phyloP scores from a whole-genome alignment of 2,329 filamentous ascomycete genomes.

The Ciborinia camelliae region DNA sequence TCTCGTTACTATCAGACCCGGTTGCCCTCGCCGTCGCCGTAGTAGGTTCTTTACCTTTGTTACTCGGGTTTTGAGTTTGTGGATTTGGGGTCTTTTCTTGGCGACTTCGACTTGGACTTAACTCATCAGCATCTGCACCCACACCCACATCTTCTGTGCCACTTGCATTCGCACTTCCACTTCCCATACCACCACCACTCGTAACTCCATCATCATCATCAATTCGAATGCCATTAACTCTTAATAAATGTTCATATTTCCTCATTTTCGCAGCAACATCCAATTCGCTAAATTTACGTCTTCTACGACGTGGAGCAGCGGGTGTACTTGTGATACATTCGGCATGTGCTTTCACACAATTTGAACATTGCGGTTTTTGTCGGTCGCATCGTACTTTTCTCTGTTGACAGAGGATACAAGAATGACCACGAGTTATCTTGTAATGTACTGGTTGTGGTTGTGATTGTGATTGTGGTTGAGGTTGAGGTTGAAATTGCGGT shows the following conservation, averaged over 20 bases:
- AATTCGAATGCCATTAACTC: slow-evolving; percentile 31
- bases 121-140: background rate
- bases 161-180: slow-evolving; percentile 7
- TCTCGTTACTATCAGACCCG: background rate
- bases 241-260: slow-evolving; percentile 34
- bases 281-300: slow-evolving; percentile 31
- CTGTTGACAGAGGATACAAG: slow-evolving; percentile 36
- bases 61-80: background rate
- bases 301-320: slow-evolving; percentile 29
- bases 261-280: slow-evolving; percentile 31
- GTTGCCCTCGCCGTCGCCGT: background rate
- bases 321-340: slow-evolving; percentile 34
- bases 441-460: background rate
- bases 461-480: background rate
- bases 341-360: slow-evolving; percentile 34
- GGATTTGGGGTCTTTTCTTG: background rate
- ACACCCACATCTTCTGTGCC: background rate
- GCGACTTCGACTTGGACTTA: background rate
- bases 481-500: background rate
- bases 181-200: background rate
- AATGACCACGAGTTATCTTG: slow-evolving; percentile 30
- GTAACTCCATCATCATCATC: slow-evolving; percentile 28
- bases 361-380: slow-evolving; percentile 34
- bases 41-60: background rate
- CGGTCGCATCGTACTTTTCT: slow-evolving; percentile 36